Conservation (phyloP, 306 rosid species). For the Malus orientalis region DNA sequence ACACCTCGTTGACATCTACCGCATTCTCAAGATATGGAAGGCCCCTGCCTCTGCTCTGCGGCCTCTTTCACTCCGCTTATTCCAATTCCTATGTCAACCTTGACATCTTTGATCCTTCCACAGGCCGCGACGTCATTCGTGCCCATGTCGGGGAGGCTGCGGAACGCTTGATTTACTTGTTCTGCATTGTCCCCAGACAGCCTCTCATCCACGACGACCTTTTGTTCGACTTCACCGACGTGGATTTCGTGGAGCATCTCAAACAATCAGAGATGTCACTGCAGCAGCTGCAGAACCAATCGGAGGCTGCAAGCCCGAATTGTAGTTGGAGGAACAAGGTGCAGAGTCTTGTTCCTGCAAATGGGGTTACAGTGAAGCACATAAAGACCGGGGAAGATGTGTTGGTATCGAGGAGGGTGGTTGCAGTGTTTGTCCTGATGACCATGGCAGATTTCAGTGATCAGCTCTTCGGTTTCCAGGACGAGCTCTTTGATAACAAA, state of each 20-base stretch:
- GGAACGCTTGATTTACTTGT: slow-evolving; percentile 61
- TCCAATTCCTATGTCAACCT: slow-evolving; percentile 91
- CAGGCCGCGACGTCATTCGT: slow-evolving; percentile 59
- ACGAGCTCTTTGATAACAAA: slow-evolving; percentile 41
- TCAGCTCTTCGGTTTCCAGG: slow-evolving; percentile 70
- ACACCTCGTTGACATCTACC: slow-evolving; percentile 57
- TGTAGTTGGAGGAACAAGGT: slow-evolving; percentile 62
- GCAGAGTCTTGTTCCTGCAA: slow-evolving; percentile 41
- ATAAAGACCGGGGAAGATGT: slow-evolving; percentile 59
- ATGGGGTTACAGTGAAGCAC: slow-evolving; percentile 54
- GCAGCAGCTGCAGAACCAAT: slow-evolving; percentile 22
- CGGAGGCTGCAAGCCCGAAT: not conserved
- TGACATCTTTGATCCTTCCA: slow-evolving; percentile 78
- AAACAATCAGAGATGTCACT: slow-evolving; percentile 17
- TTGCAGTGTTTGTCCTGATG: slow-evolving; percentile 62
- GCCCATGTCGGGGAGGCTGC: slow-evolving; percentile 53
- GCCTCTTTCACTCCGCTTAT: slow-evolving; percentile 91
- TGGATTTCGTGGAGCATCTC: slow-evolving; percentile 53
- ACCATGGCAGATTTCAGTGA: slow-evolving; percentile 86
- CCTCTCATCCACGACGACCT: slow-evolving; percentile 73
- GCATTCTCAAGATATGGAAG: slow-evolving; percentile 72
- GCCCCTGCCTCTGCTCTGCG: slow-evolving; percentile 67
- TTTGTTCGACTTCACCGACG: slow-evolving; percentile 53
- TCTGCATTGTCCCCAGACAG: slow-evolving; percentile 73
- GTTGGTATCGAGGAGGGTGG: slow-evolving; percentile 54